These are phyloP conservation scores for Calonectria honghensis DNA, from an alignment of 2,329 filamentous ascomycete genomes.

Conservation along the genomic window DNA sequence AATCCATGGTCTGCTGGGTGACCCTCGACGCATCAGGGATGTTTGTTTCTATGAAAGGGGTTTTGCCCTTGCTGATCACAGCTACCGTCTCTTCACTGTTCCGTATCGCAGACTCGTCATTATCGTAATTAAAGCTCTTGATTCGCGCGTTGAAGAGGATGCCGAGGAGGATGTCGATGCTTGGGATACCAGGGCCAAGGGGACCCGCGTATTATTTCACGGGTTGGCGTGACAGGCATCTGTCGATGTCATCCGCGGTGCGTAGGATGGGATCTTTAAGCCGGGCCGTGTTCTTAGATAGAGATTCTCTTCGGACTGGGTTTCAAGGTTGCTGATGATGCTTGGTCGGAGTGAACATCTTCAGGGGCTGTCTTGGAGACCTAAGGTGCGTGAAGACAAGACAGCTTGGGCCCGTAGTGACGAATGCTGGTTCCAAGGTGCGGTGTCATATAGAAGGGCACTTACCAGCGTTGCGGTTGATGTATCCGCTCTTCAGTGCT, in stretches of 20 bases:
- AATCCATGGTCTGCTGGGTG: background rate
- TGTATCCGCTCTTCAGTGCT: background rate
- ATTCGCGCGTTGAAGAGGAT: background rate
- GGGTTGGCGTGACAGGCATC: background rate
- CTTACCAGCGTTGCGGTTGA: too few species aligned
- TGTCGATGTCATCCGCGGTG: too few species aligned
- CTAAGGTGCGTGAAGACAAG: background rate
- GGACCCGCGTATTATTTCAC: too few species aligned
- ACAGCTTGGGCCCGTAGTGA: background rate
- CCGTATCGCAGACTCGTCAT: background rate
- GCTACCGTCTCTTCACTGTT: too few species aligned
- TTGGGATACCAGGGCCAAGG: background rate
- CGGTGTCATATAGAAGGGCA: background rate
- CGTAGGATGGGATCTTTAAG: background rate
- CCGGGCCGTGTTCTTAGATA: background rate
- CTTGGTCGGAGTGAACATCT: background rate
- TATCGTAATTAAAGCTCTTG: background rate
- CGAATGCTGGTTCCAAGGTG: background rate
- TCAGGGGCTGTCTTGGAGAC: too few species aligned
- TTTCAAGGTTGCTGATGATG: background rate
- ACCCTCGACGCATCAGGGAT: background rate
- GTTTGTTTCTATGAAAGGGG: background rate
- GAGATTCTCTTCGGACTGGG: background rate
- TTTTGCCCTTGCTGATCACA: background rate
- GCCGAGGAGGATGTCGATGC: background rate